Evolutionary conservation across 2,329 filamentous ascomycete genomes (phyloP), one percentile per base, ranked within the genome.

Genomic region (Alternaria novae-zelandiae): DNA sequence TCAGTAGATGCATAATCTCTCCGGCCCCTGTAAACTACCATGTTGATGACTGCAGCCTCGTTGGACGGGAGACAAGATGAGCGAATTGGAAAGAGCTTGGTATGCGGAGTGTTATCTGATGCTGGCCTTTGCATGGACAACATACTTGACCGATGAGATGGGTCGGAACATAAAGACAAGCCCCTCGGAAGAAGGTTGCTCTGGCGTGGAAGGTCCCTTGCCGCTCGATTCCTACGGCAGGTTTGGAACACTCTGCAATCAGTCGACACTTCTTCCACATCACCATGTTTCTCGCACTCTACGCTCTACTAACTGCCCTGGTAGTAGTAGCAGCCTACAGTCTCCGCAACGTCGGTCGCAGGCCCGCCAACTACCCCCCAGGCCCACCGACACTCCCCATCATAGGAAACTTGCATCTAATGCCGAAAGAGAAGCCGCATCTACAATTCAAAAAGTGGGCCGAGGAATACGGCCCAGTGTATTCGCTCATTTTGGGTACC

Each of bases 401-500:
- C 1, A 70, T 87, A 7, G 86, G 86, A 6, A 87, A 87, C 49
- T 68, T 87, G 2, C 85, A 86, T 66, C 81, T 70, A 70, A 84
- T 87, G 70, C 84, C 84, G 0, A 75, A 72, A 3, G 54, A 77
- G 6, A 74, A 84, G 25, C 70, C 71, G 0, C 82, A 86, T 58
- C 64, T 83, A 0, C 83, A 86, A 56, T 86, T 86, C 56, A 73
- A 84, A 41, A 83, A 84, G 70, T 87, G 86, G 86, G 84, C 85
- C 0, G 66, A 82, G 6, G 78, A 86, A 68, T 87, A 87, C 50
- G 83, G 71, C 76, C 84, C 85, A 0, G 70, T 88, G 0, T 87
- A 85, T 69, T 84, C 81, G 0, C 74, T 87, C 3, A 84, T 86
- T 1, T 74, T 87, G 0, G 86, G 86, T 1, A 83, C 82, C 0